These are phyloP conservation scores for Paraphoma sp. DNA, from an alignment of 2,329 filamentous ascomycete genomes.

Conservation along the genomic window DNA sequence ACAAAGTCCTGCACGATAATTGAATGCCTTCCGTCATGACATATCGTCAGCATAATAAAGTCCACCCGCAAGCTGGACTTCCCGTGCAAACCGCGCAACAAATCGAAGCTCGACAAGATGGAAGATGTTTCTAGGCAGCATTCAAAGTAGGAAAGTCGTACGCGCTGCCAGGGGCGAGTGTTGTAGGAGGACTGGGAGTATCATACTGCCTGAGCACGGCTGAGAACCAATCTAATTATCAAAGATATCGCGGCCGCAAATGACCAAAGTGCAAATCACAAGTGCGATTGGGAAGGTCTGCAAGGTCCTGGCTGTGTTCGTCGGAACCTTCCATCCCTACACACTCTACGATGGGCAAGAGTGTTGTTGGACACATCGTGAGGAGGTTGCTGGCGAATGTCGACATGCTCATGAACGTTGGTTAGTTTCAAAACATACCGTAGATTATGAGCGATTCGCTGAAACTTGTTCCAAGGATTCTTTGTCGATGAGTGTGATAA, in stretches of 20 bases:
- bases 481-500: constrained; percentile 25
- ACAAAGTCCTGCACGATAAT: too few species aligned
- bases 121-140: constrained; percentile 62
- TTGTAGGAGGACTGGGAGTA: constrained; percentile 65
- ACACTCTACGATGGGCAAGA: constrained; percentile 68
- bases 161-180: constrained; percentile 64
- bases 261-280: constrained; percentile 41
- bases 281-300: background rate
- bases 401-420: constrained; percentile 67
- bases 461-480: constrained; percentile 34
- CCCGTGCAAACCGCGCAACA: too few species aligned
- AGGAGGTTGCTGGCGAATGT: constrained; percentile 67
- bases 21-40: constrained; percentile 13
- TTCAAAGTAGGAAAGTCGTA: constrained; percentile 63
- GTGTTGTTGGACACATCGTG: constrained; percentile 67
- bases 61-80: constrained; percentile 1
- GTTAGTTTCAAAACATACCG: constrained; percentile 60
- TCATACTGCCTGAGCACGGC: constrained; percentile 68
- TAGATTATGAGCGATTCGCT: constrained; percentile 56
- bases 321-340: constrained; percentile 69
- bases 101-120: background rate
- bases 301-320: constrained; percentile 17
- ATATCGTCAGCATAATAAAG: constrained; percentile 13
- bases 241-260: constrained; percentile 66
- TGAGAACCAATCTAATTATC: constrained; percentile 60